phyloP scores from a whole-genome alignment of 73 alveolate genomes.

The Tetrahymena elliotti region DNA sequence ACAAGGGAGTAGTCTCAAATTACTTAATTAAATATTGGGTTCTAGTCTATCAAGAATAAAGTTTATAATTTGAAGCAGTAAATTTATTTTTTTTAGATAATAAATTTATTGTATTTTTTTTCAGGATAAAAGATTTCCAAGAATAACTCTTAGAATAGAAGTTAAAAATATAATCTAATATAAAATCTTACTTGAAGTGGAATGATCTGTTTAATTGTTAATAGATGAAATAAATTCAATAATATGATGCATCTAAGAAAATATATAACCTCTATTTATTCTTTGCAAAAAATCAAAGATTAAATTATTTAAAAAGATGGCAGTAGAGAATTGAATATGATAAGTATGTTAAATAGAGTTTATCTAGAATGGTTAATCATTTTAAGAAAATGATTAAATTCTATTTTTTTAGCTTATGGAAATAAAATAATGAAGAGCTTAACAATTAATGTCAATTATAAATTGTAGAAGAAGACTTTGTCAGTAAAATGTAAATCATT shows the following conservation, averaged over 20 bases:
- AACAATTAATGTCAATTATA: background rate
- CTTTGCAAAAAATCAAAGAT: background rate
- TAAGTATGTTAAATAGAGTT: background rate
- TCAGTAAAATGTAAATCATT: background rate
- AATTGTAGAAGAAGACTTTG: background rate
- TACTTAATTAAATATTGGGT: background rate
- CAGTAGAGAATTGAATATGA: background rate
- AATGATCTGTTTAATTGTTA: background rate
- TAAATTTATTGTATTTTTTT: background rate
- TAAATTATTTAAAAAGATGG: background rate
- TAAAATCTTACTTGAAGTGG: background rate
- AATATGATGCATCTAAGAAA: background rate
- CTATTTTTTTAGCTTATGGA: background rate
- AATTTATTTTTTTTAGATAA: background rate
- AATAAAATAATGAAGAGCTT: background rate
- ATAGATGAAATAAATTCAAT: background rate
- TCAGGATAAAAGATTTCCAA: background rate
- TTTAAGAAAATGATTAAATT: background rate
- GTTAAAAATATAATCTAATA: background rate
- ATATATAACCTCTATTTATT: background rate
- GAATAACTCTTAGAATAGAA: background rate
- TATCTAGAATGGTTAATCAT: background rate
- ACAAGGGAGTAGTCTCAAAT: background rate
- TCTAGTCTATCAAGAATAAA: background rate
- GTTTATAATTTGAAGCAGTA: background rate